A percentile compares a stretch with the other conserved stretches of the same genome.
These are phyloP conservation scores for Candida manassasensis DNA, from an alignment of 805 yeast species.

Conservation along the genomic window DNA sequence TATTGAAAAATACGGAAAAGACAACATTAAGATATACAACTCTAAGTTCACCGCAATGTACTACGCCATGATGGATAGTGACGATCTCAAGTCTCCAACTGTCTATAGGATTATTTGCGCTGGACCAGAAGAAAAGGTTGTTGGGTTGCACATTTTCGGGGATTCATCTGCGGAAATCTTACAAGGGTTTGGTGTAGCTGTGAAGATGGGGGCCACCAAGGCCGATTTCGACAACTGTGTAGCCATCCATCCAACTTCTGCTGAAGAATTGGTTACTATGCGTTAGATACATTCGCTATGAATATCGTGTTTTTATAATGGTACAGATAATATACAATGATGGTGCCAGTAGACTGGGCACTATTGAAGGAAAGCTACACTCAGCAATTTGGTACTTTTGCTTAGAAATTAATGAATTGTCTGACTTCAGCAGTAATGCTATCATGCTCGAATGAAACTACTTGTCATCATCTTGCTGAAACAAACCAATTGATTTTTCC, in stretches of 20 bases:
- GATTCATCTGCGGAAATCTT: slow-evolving; percentile 86
- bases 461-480: no score
- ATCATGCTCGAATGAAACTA: no score
- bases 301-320: background rate
- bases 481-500: no score
- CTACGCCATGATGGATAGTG: slow-evolving; percentile 71
- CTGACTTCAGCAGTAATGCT: no score
- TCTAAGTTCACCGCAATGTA: slow-evolving; percentile 88
- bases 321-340: background rate
- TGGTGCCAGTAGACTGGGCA: background rate
- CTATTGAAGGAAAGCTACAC: no score
- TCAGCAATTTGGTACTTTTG: no score
- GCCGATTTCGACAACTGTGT: slow-evolving; percentile 92
- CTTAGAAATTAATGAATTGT: no score
- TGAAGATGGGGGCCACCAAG: slow-evolving; percentile 99
- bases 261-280: slow-evolving; percentile 94
- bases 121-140: slow-evolving; percentile 85
- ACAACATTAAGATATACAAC: slow-evolving; percentile 73
- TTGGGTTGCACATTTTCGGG: slow-evolving; percentile 92
- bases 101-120: slow-evolving; percentile 76
- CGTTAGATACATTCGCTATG: no score
- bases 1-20: slow-evolving; percentile 69
- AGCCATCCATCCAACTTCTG: slow-evolving; percentile 98
- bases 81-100: slow-evolving; percentile 74
- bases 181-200: slow-evolving; percentile 98